Evolutionary conservation across 2,329 filamentous ascomycete species (phyloP), one percentile per base, ranked within the genome.

Genomic region (Cladophialophora carrionii): DNA sequence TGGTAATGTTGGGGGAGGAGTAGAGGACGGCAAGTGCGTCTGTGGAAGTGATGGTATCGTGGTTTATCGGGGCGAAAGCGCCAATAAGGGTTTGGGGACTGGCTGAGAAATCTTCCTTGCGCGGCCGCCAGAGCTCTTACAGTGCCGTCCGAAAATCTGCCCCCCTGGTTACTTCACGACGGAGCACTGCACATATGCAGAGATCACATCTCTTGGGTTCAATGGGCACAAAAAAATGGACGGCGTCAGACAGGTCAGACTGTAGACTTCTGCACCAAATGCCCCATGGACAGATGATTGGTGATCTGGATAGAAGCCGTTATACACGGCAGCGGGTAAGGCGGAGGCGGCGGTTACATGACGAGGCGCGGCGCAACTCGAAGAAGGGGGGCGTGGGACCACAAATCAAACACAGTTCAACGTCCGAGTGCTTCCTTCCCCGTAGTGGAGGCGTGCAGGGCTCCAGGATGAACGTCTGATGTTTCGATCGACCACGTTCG

Each of bases 311-410:
- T 49, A 24, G 31, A 49, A 29, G 29, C 41, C 56, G 56, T 58
- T 58, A 49, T 24, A 49, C 12, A 49, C 46, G 37, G 31, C 24
- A 32, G 56, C 56, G 56, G 56, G 56, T 58, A 58, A 31, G 20
- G 41, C 26, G 31, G 32, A 24, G 31, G 31, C 46, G 41, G 56
- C 56, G 56, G 56, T 31, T 58, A 49, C 37, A 58, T 34, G 24
- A 37, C 12, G 26, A 58, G 20, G 31, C 22, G 26, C 34, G 12
- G 41, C 41, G 10, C 9, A 29, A 6, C 22, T 46, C 14, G 26
- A 31, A n/a, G 26, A 17, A 14, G n/a, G 10, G 26, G 22, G 12
- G 2, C 10, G 8, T 26, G 31, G 41, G n/a, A 31, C 37, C 41
- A 29, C 56, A 49, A 34, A 49, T 48, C 41, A 49, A 7, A 8